phyloP scores from a whole-genome alignment of 371 early-diverging fungal genomes.

The Umbelopsis sp. region DNA sequence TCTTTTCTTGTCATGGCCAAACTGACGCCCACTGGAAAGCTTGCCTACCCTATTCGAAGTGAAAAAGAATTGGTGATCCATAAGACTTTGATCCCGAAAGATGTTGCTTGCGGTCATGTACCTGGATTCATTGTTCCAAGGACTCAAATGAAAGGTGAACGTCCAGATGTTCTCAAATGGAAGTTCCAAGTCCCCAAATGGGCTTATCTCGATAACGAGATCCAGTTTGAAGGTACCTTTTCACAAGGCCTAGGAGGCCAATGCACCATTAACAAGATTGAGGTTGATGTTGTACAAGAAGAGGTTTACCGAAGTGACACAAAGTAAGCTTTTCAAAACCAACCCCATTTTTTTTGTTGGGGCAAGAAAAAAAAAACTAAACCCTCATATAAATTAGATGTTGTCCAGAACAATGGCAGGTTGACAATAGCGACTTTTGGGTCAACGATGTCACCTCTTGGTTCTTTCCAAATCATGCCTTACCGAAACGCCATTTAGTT shows the following conservation, averaged over 20 bases:
- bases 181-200: slow-evolving; percentile 36
- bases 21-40: slow-evolving; percentile 26
- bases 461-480: slow-evolving; percentile 10
- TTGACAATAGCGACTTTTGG: slow-evolving; percentile 4
- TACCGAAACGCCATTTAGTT: slow-evolving; percentile 29
- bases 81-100: slow-evolving; percentile 39
- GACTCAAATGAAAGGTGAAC: slow-evolving; percentile 30
- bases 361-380: not conserved
- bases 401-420: not conserved
- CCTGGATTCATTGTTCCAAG: slow-evolving; percentile 32
- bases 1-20: slow-evolving; percentile 29
- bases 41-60: slow-evolving; percentile 27
- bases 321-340: slow-evolving; percentile 2
- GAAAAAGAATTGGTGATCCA: slow-evolving; percentile 24
- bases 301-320: slow-evolving; percentile 33
- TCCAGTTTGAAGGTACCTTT: slow-evolving; percentile 37
- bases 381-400: not conserved
- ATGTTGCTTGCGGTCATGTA: slow-evolving; percentile 32
- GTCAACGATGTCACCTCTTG: slow-evolving; percentile 3
- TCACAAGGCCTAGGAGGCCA: not conserved
- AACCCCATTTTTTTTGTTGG: not conserved
- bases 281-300: slow-evolving; percentile 40
- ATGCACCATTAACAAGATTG: slow-evolving; percentile 25
- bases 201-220: slow-evolving; percentile 31
- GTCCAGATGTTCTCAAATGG: slow-evolving; percentile 27